Base-by-base conservation (phyloP, 2,329 filamentous ascomycete species). In the Hymenoscyphus linearis region DNA sequence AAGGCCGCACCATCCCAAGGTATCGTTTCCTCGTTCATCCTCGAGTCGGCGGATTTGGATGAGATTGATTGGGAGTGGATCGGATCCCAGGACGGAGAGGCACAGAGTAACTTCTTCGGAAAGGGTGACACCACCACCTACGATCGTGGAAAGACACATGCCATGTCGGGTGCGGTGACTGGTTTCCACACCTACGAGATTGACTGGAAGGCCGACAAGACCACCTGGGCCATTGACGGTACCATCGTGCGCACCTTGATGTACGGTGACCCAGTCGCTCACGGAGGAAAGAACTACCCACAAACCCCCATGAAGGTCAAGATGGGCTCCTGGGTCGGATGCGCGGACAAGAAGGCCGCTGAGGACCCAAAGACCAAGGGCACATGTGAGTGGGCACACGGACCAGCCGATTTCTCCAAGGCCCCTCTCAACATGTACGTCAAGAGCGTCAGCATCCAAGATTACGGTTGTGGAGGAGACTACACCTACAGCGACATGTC, bases 221-320 rank as follows among this genome's bases (percentile, higher is more conserved):
- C 88, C 62, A 76, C 79, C 62, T 90, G 85, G 81, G 78, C 81
- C 69, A 81, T 90, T 60, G 79, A 85, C 68, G 78, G 77, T 61
- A 67, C 65, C 4, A 68, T 75, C 26, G 71, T 80, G 26, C 81
- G 82, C 61, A 79, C 77, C 2, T 76, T 81, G 27, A 74, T 74
- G 56, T 80, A 76, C 66, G 70, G 68, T 50, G 79, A 81, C 64
- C 69, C 79, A 40, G 62, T 81, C 60, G 72, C 79, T 53, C 58
- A 81, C 54, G 76, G 77, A 9, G 84, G 83, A 63, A 74, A 76
- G 62, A 79, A 78, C 72, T 91, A 81, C 75, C 88, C 88, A 1
- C 88, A 90, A 75, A 88, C 86, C 0, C 88, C 88, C 10, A 87
- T 87, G 82, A 81, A 82, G 60, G 72, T 88, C 68, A 85, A 85